phyloP scores from a whole-genome alignment of 352 stramenopile species.

The Phytophthora brassicae region DNA sequence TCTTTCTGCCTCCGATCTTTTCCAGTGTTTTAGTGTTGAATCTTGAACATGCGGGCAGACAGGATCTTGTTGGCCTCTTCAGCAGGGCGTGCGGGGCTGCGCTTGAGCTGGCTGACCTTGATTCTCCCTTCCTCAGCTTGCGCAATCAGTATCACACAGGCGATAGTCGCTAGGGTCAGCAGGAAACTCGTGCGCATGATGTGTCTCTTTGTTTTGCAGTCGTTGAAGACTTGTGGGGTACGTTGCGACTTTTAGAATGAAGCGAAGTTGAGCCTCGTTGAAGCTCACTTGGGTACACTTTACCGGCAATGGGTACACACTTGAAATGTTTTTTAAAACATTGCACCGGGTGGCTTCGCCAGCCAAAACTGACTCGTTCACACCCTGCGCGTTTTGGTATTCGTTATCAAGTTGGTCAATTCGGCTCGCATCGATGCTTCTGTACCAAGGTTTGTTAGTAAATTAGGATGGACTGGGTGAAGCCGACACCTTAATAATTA shows the following conservation, averaged over 20 bases:
- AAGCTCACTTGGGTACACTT: too few relatives aligned
- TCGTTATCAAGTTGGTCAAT: too few relatives aligned
- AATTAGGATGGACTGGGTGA: too few relatives aligned
- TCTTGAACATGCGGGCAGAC: conserved; percentile 16
- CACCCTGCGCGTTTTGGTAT: too few relatives aligned
- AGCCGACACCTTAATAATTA: too few relatives aligned
- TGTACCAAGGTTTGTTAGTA: too few relatives aligned
- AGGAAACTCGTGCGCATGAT: conserved; percentile 22
- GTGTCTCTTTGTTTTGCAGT: conserved; percentile 6
- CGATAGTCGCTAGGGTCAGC: background rate
- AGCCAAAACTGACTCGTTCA: too few relatives aligned
- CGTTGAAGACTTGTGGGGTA: conserved; percentile 7
- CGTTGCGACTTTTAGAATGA: conserved; percentile 22
- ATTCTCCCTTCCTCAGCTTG: conserved; percentile 18
- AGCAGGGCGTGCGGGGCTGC: background rate
- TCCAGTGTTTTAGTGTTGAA: conserved; percentile 2
- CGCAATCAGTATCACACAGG: conserved; percentile 12
- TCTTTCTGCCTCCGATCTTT: background rate
- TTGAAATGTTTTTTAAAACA: too few relatives aligned
- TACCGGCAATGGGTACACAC: conserved; percentile 11
- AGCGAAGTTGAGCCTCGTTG: conserved; percentile 7
- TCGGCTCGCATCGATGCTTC: too few relatives aligned
- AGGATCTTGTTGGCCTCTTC: conserved; percentile 23
- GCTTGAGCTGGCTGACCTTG: conserved; percentile 16
- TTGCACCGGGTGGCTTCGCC: too few relatives aligned